These are phyloP conservation scores for Globisporangium lucens DNA, from an alignment of 352 stramenopile species.

Conservation along the genomic window DNA sequence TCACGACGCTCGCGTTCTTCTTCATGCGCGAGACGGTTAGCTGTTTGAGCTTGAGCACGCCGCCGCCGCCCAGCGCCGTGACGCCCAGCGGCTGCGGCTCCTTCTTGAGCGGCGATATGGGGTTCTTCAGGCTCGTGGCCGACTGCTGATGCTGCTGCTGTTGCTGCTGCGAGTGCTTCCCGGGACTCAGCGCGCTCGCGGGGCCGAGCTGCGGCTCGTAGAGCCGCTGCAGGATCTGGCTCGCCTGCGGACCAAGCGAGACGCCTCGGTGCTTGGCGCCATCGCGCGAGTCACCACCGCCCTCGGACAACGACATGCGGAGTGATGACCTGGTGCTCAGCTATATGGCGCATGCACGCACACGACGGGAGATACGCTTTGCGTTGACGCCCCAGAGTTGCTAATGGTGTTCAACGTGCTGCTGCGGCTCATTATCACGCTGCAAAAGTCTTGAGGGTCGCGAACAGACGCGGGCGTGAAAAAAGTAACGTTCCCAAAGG, in stretches of 20 bases:
- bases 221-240: conserved; percentile 59
- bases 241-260: conserved; percentile 50
- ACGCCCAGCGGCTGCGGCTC: background rate
- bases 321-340: background rate
- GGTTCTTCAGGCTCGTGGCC: background rate
- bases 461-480: background rate
- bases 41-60: conserved; percentile 42
- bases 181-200: conserved; percentile 2
- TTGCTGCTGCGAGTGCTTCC: conserved; percentile 1
- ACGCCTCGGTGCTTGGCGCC: conserved; percentile 50
- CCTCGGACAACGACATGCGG: conserved; percentile 9
- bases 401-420: too few species aligned
- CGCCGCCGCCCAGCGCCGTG: background rate
- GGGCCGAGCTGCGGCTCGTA: conserved; percentile 63
- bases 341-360: background rate
- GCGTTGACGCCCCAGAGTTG: too few species aligned
- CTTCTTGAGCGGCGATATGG: conserved; percentile 22
- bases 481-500: conserved; percentile 1
- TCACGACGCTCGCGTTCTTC: conserved; percentile 42
- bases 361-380: background rate
- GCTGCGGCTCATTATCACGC: background rate
- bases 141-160: background rate
- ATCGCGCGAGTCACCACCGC: conserved; percentile 26
- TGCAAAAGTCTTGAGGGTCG: background rate
- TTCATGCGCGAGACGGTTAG: conserved; percentile 26